Conservation (phyloP, 2,329 filamentous ascomycete genomes). For the Xylaria sp. region DNA sequence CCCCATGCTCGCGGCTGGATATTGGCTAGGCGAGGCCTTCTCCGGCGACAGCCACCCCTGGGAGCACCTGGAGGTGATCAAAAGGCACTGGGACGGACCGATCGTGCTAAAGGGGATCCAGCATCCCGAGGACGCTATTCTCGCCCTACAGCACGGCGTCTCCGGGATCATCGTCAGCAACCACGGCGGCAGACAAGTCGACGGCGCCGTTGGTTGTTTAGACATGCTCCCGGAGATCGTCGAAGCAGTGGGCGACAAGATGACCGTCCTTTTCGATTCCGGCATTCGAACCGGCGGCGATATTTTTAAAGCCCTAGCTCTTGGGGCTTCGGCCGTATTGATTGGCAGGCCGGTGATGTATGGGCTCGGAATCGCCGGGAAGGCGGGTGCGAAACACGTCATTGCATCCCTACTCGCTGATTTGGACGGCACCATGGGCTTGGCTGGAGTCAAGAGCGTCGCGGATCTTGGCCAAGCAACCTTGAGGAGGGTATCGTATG, state of each 20-base stretch:
- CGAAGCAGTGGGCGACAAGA: constrained; percentile 66
- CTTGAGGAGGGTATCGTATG: constrained; percentile 49
- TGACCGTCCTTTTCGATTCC: constrained; percentile 70
- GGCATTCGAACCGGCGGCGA: constrained; percentile 69
- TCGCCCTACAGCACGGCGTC: constrained; percentile 15
- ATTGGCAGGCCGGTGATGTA: constrained; percentile 69
- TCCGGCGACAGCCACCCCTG: constrained; percentile 43
- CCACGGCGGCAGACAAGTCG: constrained; percentile 67
- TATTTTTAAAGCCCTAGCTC: constrained; percentile 64
- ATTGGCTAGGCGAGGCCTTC: constrained; percentile 45
- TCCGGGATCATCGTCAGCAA: constrained; percentile 64
- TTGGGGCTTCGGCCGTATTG: constrained; percentile 66
- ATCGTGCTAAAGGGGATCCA: constrained; percentile 51
- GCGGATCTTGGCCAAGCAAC: constrained; percentile 50
- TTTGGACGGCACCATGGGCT: constrained; percentile 44
- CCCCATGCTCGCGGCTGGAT: constrained; percentile 48
- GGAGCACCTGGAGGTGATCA: constrained; percentile 43
- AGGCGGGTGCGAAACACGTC: constrained; percentile 45
- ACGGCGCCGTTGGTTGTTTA: constrained; percentile 63
- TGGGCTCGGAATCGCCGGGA: constrained; percentile 44
- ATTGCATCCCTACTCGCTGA: constrained; percentile 44
- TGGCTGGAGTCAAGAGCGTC: constrained; percentile 51
- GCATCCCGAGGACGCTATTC: constrained; percentile 45
- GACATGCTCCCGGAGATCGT: constrained; percentile 69
- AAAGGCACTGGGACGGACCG: constrained; percentile 44